Evolutionary conservation across 345 rosid species (phyloP).

Genomic region (Melastoma malabathricum): DNA sequence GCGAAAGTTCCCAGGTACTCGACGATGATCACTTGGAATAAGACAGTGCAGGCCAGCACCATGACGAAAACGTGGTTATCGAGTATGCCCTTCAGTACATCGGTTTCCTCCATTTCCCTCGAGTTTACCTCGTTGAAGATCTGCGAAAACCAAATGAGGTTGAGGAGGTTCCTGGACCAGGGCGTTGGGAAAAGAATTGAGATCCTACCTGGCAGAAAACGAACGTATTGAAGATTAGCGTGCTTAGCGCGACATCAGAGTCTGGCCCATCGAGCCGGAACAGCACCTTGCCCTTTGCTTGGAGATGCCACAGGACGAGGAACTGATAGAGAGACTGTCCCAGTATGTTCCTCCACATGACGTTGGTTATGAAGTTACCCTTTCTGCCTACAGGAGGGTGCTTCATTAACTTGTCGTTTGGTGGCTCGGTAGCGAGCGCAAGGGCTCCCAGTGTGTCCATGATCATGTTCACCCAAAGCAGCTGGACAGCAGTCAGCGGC

Average conservation of each 20-base stretch:
- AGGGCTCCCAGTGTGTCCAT: conserved; percentile 86
- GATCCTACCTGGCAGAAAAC: conserved; percentile 78
- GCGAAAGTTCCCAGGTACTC: no score
- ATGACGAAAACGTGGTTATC: no score
- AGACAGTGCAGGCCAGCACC: no score
- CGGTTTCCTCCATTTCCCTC: no score
- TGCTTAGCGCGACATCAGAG: conserved; percentile 41
- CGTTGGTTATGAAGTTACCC: conserved; percentile 70
- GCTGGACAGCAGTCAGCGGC: conserved; percentile 69
- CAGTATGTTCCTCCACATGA: conserved; percentile 92
- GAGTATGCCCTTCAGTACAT: no score
- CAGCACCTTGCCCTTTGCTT: conserved; percentile 40
- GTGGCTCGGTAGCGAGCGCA: conserved; percentile 82
- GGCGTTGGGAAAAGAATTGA: not conserved
- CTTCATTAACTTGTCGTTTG: conserved; percentile 53
- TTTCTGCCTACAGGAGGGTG: conserved; percentile 51
- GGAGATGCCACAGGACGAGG: conserved; percentile 46
- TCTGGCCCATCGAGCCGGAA: conserved; percentile 42
- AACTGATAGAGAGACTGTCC: conserved; percentile 80
- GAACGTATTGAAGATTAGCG: conserved; percentile 75
- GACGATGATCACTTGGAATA: no score
- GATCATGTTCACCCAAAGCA: conserved; percentile 84
- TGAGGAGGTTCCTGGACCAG: not conserved
- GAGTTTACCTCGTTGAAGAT: conserved; percentile 5
- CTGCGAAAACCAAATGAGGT: conserved; percentile 1